Base-by-base conservation (phyloP, 2,329 filamentous ascomycete genomes). In the Pseudocercospora fuligena region DNA sequence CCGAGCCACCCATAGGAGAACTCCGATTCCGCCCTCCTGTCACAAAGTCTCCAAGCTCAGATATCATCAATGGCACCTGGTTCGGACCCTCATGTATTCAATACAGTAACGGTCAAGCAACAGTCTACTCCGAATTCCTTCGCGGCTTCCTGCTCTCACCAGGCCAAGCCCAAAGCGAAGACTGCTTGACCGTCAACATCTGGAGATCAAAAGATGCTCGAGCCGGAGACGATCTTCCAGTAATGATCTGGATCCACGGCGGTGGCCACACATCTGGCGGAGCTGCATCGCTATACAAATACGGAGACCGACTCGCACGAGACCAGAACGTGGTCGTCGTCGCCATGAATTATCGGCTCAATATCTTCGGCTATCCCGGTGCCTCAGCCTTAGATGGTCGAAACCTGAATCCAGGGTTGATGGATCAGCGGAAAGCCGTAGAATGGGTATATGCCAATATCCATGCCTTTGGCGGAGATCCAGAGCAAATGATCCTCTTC, bases 361-460 rank as follows among this genome's bases (percentile, higher is more conserved):
- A 72, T 63, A 67, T 72, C 46, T 72, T 72, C 49, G 70, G 71
- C 19, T 73, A 61, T 43, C 74, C 69, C 9, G 66, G 57, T 2
- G 77, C 77, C 11, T 73, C 75, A 3, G 60, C 66, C 2, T 47
- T 70, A 1, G 36, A 66, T 23, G 75, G 73, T 3, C 29, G 63
- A 31, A 72, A 66, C 0, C 75, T 80, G 54, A 70, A 68, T 21
- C 66, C 67, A 1, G 78, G 77, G 1, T 72, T 80, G 8, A 71
- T 76, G 23, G 78, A 80, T 43, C 78, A 80, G 65, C 72, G 78
- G 1, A 67, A 76, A 47, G 78, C 78, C 1, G 76, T 80, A 25
- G 77, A 80, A 63, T 80, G 78, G 76, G 76, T 77, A 9, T 74
- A 76, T 29, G 73, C 78, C 51, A 76, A 80, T 63, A 79, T 80